phyloP scores from a whole-genome alignment of 2,329 filamentous ascomycete species.

The Colletotrichum navitas region DNA sequence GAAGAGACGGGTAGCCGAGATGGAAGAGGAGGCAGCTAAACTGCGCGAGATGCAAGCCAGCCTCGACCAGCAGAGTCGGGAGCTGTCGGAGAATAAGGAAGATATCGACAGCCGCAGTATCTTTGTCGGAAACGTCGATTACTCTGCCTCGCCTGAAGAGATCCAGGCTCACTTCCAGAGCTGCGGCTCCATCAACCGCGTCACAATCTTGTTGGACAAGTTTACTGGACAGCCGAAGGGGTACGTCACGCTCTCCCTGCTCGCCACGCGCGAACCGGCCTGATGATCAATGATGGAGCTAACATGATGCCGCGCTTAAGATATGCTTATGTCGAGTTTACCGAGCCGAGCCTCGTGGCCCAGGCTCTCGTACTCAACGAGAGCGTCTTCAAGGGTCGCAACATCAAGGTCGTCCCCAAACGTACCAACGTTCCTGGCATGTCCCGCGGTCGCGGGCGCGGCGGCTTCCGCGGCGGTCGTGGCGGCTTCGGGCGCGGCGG shows the following conservation, averaged over 20 bases:
- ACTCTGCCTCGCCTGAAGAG: slow-evolving; percentile 95
- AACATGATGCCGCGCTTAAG: slow-evolving; percentile 60
- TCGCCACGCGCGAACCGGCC: background rate
- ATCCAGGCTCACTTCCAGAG: slow-evolving; percentile 98
- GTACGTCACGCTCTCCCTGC: slow-evolving; percentile 66
- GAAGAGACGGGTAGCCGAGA: slow-evolving; percentile 88
- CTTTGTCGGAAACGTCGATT: slow-evolving; percentile 99
- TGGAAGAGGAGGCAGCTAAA: slow-evolving; percentile 91
- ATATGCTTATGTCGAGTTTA: slow-evolving; percentile 99
- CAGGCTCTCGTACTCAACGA: slow-evolving; percentile 96
- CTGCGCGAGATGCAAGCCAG: slow-evolving; percentile 88
- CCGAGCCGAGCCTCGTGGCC: slow-evolving; percentile 91
- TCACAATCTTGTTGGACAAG: slow-evolving; percentile 97
- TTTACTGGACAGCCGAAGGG: slow-evolving; percentile 99
- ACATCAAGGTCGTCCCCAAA: slow-evolving; percentile 95
- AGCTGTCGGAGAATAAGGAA: slow-evolving; percentile 84
- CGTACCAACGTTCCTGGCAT: slow-evolving; percentile 97
- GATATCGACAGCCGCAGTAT: slow-evolving; percentile 96
- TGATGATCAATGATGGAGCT: background rate
- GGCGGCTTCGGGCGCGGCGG: slow-evolving; percentile 67
- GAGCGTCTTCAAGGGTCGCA: slow-evolving; percentile 93
- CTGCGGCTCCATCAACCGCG: slow-evolving; percentile 96
- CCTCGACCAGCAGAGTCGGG: slow-evolving; percentile 86
- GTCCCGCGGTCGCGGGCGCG: slow-evolving; percentile 80
- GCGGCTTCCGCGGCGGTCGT: slow-evolving; percentile 64